Percentiles rank a stretch among this genome's conserved stretches.
These are phyloP conservation scores for Mycena crocata DNA, from an alignment of 768 basidiomycete species.

Conservation along the genomic window DNA sequence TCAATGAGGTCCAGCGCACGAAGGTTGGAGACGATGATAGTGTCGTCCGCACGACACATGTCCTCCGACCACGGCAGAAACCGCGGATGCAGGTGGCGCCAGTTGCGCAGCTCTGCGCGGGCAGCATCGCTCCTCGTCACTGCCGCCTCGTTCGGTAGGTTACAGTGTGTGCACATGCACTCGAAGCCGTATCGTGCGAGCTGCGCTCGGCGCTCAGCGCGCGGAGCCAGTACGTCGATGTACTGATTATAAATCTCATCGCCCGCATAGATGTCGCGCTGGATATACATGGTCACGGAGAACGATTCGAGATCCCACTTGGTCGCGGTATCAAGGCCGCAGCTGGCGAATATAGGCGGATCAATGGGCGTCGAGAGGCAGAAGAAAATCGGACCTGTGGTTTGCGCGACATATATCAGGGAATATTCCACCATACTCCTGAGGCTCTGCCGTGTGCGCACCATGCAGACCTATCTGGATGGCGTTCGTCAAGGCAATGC, in stretches of 20 bases:
- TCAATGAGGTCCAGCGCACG: slow-evolving; percentile 53
- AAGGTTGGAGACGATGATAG: slow-evolving; percentile 53
- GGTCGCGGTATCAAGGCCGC: slow-evolving; percentile 58
- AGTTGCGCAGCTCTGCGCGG: slow-evolving; percentile 47
- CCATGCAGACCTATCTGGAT: slow-evolving; percentile 48
- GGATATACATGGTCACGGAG: slow-evolving; percentile 53
- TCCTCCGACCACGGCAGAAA: slow-evolving; percentile 58
- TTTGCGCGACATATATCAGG: slow-evolving; percentile 56
- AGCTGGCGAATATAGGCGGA: slow-evolving; percentile 41
- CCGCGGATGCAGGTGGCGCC: slow-evolving; percentile 50
- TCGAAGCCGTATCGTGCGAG: slow-evolving; percentile 54
- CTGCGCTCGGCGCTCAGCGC: slow-evolving; percentile 45
- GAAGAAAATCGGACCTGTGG: slow-evolving; percentile 48
- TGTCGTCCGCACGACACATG: slow-evolving; percentile 53
- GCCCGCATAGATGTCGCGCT: slow-evolving; percentile 49
- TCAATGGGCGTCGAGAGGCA: neutral
- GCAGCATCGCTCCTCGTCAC: slow-evolving; percentile 47
- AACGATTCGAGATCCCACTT: slow-evolving; percentile 55
- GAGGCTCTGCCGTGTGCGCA: slow-evolving; percentile 37
- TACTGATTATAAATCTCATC: slow-evolving; percentile 62
- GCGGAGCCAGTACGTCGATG: slow-evolving; percentile 52
- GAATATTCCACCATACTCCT: slow-evolving; percentile 57
- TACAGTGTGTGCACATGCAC: slow-evolving; percentile 55
- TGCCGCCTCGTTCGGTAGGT: slow-evolving; percentile 32
- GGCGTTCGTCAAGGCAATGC: slow-evolving; percentile 58